phyloP scores from a whole-genome alignment of 768 basidiomycete species.

The Hirschioporus abietinus region DNA sequence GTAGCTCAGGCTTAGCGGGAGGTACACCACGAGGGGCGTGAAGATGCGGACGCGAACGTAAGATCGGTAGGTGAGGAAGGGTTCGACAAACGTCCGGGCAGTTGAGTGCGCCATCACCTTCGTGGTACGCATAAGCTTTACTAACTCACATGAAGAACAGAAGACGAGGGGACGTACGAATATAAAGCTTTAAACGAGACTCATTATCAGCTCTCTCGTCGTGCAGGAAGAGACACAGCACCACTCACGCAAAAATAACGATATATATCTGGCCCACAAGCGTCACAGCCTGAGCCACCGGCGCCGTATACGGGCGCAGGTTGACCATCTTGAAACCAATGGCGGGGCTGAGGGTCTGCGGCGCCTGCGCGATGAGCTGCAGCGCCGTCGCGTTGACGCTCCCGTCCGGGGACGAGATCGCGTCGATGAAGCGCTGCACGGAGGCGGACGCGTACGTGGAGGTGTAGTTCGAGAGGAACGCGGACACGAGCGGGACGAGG shows the following conservation, averaged over 20 bases:
- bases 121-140: constrained; percentile 5
- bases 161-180: constrained; percentile 10
- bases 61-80: constrained; percentile 29
- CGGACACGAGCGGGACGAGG: constrained; percentile 30
- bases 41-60: constrained; percentile 31
- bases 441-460: constrained; percentile 18
- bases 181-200: constrained; percentile 8
- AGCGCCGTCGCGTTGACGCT: constrained; percentile 34
- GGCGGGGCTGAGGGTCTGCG: constrained; percentile 30
- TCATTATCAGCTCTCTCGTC: constrained; percentile 8
- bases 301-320: constrained; percentile 32
- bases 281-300: constrained; percentile 36
- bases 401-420: constrained; percentile 11
- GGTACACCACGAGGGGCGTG: constrained; percentile 30
- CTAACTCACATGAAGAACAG: neutral
- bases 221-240: constrained; percentile 17
- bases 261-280: constrained; percentile 37
- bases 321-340: constrained; percentile 32
- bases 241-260: constrained; percentile 23
- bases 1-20: constrained; percentile 35
- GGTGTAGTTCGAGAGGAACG: constrained; percentile 20
- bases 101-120: constrained; percentile 28
- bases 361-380: constrained; percentile 31
- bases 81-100: constrained; percentile 27
- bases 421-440: constrained; percentile 20